Evolutionary conservation across 306 rosid genomes (phyloP).

Genomic region (Sindora glabra): DNA sequence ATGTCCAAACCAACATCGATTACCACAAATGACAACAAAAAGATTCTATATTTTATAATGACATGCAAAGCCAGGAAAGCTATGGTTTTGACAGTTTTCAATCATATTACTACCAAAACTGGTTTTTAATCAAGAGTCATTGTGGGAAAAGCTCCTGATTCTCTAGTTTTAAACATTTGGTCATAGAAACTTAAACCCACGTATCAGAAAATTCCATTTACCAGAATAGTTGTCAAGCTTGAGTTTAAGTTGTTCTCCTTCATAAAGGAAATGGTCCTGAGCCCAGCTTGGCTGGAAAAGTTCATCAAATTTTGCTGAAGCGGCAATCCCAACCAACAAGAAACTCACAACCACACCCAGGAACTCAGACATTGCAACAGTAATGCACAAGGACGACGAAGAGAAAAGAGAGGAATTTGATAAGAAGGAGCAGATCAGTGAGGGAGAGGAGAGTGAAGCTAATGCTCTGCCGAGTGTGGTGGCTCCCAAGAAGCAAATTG

Average conservation of each 20-base stretch:
- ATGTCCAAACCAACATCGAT: background rate
- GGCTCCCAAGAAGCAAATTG: too few species aligned
- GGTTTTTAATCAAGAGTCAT: too few species aligned
- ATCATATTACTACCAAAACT: too few species aligned
- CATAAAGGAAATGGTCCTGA: constrained; percentile 61
- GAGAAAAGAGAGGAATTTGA: background rate
- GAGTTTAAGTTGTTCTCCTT: constrained; percentile 71
- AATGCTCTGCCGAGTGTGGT: too few species aligned
- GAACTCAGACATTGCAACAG: constrained; percentile 15
- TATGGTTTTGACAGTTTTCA: too few species aligned
- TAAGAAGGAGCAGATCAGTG: background rate
- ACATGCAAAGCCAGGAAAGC: too few species aligned
- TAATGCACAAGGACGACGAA: background rate
- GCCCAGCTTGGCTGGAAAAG: constrained; percentile 93
- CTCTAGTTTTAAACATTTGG: background rate
- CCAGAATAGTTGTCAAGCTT: constrained; percentile 81
- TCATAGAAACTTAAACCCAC: background rate
- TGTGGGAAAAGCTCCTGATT: background rate
- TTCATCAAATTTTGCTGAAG: constrained; percentile 63
- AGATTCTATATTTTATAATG: too few species aligned
- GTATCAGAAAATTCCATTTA: background rate
- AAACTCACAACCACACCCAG: constrained; percentile 31
- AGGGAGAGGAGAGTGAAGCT: too few species aligned
- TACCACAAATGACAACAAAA: background rate
- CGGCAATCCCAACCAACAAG: constrained; percentile 30